Evolutionary conservation across 345 rosid species (phyloP), one percentile per base, ranked within the genome.

Genomic region (Microthlaspi erraticum): DNA sequence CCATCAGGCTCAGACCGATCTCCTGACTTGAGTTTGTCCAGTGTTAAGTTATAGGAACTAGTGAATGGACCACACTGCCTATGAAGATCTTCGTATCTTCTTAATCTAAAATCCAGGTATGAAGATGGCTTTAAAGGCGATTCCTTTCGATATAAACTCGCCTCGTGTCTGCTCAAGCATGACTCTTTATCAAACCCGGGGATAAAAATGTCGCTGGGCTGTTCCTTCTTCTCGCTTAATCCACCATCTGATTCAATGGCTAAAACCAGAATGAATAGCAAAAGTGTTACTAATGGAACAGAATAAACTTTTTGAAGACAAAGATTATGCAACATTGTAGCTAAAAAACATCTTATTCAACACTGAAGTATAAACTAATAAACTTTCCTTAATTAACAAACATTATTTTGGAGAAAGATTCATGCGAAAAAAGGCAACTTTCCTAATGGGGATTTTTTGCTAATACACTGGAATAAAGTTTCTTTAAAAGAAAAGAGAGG

Each of bases 121-220:
- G 71, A 9, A 10, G 79, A 78, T 34, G 68, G 77, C 45, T 72
- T 68, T 29, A 71, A 68, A 58, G 73, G 54, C 6, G 77, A 59
- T 13, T 54, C 44, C 69, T 70, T 77, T 26, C 73, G 53, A 60
- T 69, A 73, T 43, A 64, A 59, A 43, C 60, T 38, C 7, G 36
- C 51, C 39, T 70, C 55, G 39, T 65, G 70, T 59, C 81, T 77
- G 56, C 83, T 80, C 7, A 49, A 41, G 67, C 83, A 80, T 43
- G 76, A 63, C 14, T 38, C 68, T 59, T 60, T 48, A 64, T 74
- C 51, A 18, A 73, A 77, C 4, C 73, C 72, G 17, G 33, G 44
- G 48, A 23, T 38, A 49, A 5, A 10, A 52, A 2, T 45, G 60
- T 70, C 23, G 17, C 18, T 49, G 0, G 38, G 49, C 50, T 26